Conservation (phyloP, 306 rosid genomes). For the Fragaria ananassa region DNA sequence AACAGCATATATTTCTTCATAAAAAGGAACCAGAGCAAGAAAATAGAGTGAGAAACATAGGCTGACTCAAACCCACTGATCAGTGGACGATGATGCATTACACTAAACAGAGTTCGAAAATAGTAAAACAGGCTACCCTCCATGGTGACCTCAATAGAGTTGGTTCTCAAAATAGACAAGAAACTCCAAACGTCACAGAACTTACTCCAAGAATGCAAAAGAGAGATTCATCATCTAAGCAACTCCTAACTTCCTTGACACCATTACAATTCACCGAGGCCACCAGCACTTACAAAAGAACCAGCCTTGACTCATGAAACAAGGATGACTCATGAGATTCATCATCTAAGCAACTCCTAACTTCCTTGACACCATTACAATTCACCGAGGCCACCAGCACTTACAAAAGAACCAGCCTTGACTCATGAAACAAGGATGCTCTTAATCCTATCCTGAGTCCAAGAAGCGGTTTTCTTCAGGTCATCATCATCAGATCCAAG, state of each 20-base stretch:
- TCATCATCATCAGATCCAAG: slow-evolving; percentile 32
- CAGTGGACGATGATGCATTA: slow-evolving; percentile 34
- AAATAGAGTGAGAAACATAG: slow-evolving; percentile 4
- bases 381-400: background rate
- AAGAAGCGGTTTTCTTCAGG: slow-evolving; percentile 29
- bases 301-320: slow-evolving; percentile 26
- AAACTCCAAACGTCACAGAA: background rate
- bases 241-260: slow-evolving; percentile 1
- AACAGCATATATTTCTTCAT: background rate
- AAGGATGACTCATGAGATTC: slow-evolving; percentile 25
- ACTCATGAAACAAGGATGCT: slow-evolving; percentile 38
- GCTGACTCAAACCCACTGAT: slow-evolving; percentile 31
- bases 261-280: background rate
- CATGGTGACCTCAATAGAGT: background rate
- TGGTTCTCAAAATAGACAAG: background rate
- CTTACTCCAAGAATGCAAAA: slow-evolving; percentile 4
- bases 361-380: background rate
- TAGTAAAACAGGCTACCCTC: slow-evolving; percentile 18
- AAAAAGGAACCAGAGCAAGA: background rate
- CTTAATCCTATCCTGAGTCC: slow-evolving; percentile 33
- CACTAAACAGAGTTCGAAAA: slow-evolving; percentile 27
- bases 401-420: background rate
- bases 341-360: slow-evolving; percentile 3
- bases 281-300: slow-evolving; percentile 4
- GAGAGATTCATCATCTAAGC: slow-evolving; percentile 3